phyloP scores from a whole-genome alignment of 2,329 filamentous ascomycete genomes.

The Dothistroma pini region DNA sequence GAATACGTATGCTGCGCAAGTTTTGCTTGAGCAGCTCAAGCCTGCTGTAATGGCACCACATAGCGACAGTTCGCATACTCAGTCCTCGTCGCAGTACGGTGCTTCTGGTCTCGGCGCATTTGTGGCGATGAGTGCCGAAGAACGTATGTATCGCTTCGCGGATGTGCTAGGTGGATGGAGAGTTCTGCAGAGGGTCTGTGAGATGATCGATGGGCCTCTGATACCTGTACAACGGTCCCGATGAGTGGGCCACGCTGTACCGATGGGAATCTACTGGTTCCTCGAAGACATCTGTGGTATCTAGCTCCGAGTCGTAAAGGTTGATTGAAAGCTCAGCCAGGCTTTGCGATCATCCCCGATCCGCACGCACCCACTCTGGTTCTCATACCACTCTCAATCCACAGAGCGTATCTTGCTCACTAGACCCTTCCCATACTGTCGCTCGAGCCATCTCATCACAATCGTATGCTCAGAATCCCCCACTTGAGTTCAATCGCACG shows the following conservation, averaged over 20 bases:
- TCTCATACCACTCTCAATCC: no score
- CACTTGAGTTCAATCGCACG: neutral
- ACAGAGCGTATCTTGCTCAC: no score
- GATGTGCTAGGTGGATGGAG: conserved; percentile 39
- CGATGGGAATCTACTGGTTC: neutral
- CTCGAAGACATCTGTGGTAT: neutral
- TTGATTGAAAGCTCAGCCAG: no score
- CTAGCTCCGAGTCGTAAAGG: neutral
- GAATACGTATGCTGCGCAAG: conserved; percentile 69
- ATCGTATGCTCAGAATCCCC: no score
- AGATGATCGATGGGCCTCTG: conserved; percentile 18
- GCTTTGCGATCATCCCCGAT: no score
- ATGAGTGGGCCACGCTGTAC: neutral
- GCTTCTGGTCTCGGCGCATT: conserved; percentile 52
- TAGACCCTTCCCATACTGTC: no score
- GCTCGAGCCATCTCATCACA: no score
- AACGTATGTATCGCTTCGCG: conserved; percentile 52
- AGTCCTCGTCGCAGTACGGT: neutral
- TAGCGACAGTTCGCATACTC: neutral
- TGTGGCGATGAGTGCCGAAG: conserved; percentile 51
- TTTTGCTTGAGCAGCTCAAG: conserved; percentile 52
- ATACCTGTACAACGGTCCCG: neutral
- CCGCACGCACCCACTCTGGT: no score
- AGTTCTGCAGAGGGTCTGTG: conserved; percentile 52
- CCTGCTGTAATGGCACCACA: conserved; percentile 12